Evolutionary conservation across 495 filamentous ascomycete genomes (phyloP), one percentile per base, ranked within the genome.

Genomic region (Poronia punctata): DNA sequence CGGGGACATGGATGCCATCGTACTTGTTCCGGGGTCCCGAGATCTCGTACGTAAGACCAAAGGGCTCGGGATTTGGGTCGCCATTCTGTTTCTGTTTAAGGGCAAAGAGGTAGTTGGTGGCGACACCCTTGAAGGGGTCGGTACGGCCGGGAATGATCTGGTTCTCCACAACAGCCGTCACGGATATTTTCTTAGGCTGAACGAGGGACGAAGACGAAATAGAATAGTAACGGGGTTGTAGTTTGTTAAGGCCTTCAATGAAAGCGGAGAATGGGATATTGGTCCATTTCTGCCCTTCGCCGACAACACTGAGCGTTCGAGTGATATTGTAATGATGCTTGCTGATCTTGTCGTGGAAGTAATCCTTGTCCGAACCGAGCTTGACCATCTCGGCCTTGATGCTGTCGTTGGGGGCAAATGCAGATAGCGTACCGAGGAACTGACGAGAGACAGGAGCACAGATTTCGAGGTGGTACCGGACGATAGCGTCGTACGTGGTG

Each of bases 151-250:
- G 84, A 42, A 90, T 72, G 25, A 74, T 62, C 46, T 85, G 69
- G 26, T 82, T 83, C 62, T 95, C 93, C 42, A 99, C 92, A 24
- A 97, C 86, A 40, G 90, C 90, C 3, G 92, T 99, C 50, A 99
- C 83, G 45, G 92, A 84, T 48, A 97, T 85, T 67, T 86, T 82
- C 59, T 93, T 81, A 63, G 92, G 89, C 46, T 99, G 89, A 26
- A 94, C 92, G 7, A 87, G 61, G 16, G 92, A 96, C 0, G 90
- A 96, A 0, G 93, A 97, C 16, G 92, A 99, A 61, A 99, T 99
- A 17, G 93, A 97, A 71, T 99, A 99, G 72, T 97, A 99, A 20
- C 92, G 86, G 7, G 93, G 89, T 57, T 97, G 92, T 31, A 99
- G 78, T 70, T 94, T 95, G 65, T 83, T 84, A 38, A 97, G 61